phyloP scores from a whole-genome alignment of 257 asterid species.

The Solanum clarkiae region DNA sequence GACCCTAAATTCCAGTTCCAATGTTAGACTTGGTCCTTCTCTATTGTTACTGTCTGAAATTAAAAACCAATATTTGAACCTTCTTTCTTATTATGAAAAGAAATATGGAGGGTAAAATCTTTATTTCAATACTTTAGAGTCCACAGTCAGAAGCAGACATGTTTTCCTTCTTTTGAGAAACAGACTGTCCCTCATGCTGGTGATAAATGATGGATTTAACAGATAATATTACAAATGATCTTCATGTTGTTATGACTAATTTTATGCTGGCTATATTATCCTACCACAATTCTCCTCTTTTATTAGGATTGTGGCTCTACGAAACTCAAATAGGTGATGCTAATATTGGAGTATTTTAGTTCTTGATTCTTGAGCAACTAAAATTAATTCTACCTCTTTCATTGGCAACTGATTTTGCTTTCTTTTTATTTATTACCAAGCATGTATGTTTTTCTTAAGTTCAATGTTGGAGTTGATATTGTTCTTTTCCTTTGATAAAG shows the following conservation, averaged over 20 bases:
- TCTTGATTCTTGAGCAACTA: background rate
- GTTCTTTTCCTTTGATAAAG: conserved; percentile 17
- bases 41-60: background rate
- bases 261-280: background rate
- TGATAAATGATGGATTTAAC: background rate
- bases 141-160: background rate
- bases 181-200: background rate
- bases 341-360: background rate
- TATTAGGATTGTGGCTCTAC: background rate
- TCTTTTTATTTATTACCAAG: background rate
- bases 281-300: background rate
- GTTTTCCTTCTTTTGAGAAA: background rate
- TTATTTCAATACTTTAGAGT: background rate
- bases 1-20: background rate
- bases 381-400: background rate
- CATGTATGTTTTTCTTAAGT: background rate
- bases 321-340: background rate
- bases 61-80: background rate
- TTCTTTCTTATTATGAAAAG: background rate
- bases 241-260: background rate
- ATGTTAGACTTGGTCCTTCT: background rate
- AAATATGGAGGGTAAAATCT: background rate
- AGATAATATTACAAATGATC: background rate
- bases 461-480: background rate
- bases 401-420: background rate